These are phyloP conservation scores for Aspergillus ustus DNA, from an alignment of 2,329 filamentous ascomycete species.

Conservation along the genomic window DNA sequence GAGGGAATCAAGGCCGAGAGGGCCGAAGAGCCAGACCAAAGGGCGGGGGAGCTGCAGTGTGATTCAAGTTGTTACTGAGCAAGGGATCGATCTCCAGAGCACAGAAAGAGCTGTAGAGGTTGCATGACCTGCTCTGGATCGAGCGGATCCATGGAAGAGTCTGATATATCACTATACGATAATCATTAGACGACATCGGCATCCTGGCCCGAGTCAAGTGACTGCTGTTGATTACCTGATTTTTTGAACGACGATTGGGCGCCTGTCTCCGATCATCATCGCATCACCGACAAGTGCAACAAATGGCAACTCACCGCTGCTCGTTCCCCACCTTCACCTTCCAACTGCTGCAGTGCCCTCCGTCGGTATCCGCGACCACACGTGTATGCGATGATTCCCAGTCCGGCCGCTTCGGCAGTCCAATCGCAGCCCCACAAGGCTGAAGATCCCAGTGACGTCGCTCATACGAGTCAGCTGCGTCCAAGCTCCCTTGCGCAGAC, in stretches of 20 bases:
- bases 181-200: neutral
- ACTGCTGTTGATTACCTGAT: neutral
- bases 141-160: slow-evolving; percentile 3
- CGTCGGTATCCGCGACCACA: neutral
- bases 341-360: neutral
- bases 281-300: neutral
- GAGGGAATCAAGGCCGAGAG: neutral
- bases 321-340: neutral
- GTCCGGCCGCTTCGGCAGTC: neutral
- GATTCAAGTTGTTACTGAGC: neutral
- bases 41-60: neutral
- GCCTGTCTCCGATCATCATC: slow-evolving; percentile 2
- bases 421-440: slow-evolving; percentile 7
- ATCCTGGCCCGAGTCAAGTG: neutral
- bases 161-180: neutral
- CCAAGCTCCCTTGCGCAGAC: neutral
- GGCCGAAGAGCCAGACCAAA: neutral
- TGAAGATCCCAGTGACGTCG: slow-evolving; percentile 9
- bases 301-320: neutral
- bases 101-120: neutral
- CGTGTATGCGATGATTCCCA: neutral
- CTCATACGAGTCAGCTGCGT: neutral
- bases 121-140: slow-evolving; percentile 4
- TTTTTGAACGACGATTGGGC: neutral
- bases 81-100: neutral